Conservation (phyloP, 306 rosid species). For the Trifolium repens region DNA sequence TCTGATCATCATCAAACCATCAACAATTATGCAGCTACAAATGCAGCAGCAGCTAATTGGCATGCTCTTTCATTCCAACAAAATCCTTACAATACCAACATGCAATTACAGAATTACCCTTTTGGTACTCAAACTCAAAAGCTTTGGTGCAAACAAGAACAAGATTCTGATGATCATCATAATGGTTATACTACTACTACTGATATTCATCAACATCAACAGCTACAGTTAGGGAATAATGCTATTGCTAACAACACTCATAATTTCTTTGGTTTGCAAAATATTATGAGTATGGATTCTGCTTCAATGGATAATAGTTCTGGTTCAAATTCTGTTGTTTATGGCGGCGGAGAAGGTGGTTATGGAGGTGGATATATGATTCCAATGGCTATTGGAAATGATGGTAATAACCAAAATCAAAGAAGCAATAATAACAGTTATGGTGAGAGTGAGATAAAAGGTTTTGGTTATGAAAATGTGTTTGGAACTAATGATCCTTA, state of each 20-base stretch:
- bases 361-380: constrained; percentile 52
- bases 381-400: constrained; percentile 50
- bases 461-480: constrained; percentile 50
- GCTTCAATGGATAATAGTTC: constrained; percentile 73
- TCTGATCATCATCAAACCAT: constrained; percentile 40
- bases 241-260: constrained; percentile 38
- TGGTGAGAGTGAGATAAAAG: constrained; percentile 46
- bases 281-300: constrained; percentile 58
- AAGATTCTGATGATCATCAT: constrained; percentile 43
- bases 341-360: constrained; percentile 37
- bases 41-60: constrained; percentile 45
- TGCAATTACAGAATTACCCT: constrained; percentile 48
- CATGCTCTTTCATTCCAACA: constrained; percentile 67
- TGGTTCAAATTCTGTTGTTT: constrained; percentile 49
- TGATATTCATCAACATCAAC: constrained; percentile 45
- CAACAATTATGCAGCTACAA: constrained; percentile 9
- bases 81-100: constrained; percentile 28
- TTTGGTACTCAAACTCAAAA: constrained; percentile 49
- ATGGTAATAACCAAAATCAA: constrained; percentile 36
- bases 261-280: constrained; percentile 59
- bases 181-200: constrained; percentile 14
- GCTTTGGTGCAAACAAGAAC: constrained; percentile 86
- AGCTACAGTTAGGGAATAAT: constrained; percentile 51
- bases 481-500: constrained; percentile 54
- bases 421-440: constrained; percentile 39